phyloP scores from a whole-genome alignment of 2,329 filamentous ascomycete genomes.

The Diplodia intermedia region DNA sequence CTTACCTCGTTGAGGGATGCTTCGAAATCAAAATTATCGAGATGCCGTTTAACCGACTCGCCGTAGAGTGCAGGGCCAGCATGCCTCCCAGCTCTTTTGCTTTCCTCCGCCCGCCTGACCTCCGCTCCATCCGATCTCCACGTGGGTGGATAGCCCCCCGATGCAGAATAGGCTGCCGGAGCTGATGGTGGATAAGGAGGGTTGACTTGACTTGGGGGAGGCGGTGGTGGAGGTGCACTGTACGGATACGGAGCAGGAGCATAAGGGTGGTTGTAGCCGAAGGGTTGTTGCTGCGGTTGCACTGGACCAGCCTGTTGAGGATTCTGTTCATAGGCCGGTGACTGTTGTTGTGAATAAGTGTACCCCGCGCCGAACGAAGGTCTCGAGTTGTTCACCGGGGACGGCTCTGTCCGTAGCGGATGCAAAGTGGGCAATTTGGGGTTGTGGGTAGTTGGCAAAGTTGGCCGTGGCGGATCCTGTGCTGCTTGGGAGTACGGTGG shows the following conservation, averaged over 20 bases:
- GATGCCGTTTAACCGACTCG: constrained; percentile 66
- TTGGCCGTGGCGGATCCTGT: constrained; percentile 40
- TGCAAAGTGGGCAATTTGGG: constrained; percentile 48
- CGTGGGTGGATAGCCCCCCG: constrained; percentile 44
- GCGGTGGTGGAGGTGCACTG: constrained; percentile 46
- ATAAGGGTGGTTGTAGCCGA: constrained; percentile 45
- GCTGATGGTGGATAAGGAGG: constrained; percentile 52
- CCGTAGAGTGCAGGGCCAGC: constrained; percentile 48
- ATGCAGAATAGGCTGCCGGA: constrained; percentile 49
- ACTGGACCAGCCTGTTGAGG: constrained; percentile 48
- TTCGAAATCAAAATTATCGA: constrained; percentile 68
- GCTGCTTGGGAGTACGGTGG: constrained; percentile 41
- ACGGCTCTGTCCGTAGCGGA: constrained; percentile 47
- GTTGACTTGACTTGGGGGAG: constrained; percentile 40
- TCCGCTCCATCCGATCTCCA: constrained; percentile 50
- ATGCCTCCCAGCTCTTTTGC: constrained; percentile 44
- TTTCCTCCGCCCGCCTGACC: constrained; percentile 44
- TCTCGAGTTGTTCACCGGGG: constrained; percentile 40
- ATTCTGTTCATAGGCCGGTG: constrained; percentile 48
- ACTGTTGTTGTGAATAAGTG: constrained; percentile 43
- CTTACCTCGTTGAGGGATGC: constrained; percentile 57
- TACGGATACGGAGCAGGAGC: constrained; percentile 46
- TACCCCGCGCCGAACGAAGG: constrained; percentile 4
- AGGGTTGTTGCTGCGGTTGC: constrained; percentile 43
- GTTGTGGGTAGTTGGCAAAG: constrained; percentile 40